Base-by-base conservation (phyloP, 2,329 filamentous ascomycete species). In the Aspergillus fijiensis region DNA sequence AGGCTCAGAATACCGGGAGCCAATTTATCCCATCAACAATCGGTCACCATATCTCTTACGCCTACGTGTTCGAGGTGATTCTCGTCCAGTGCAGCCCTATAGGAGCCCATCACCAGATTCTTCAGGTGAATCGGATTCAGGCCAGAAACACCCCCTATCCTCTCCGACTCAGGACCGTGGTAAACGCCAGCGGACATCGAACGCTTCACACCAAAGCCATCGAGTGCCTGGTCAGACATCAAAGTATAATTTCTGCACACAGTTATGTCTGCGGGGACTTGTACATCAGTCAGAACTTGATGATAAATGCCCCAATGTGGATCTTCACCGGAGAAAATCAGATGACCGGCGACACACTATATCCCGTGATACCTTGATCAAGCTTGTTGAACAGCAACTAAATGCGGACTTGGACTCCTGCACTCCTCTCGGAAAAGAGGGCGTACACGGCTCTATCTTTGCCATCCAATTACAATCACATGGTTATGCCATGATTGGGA, bases 401-500 rank as follows among this genome's bases (percentile, higher is more conserved):
- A 39, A 57, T 23, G 12, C n/a, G 10, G 21, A 57, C 47, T 33
- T 49, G 10, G 55, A 45, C 48, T 39, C 45, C 29, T 57, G 55
- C 33, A n/a, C 21, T 45, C 55, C 55, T 29, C 3, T 57, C 5
- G 21, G 33, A 14, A 51, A 47, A 50, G 48, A 42, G 25, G 48
- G 55, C 31, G 3, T 57, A 10, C 55, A 57, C 31, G 55, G 55
- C 7, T 51, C 55, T 23, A 29, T 57, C 45, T 57, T 57, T 39
- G 33, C 31, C 14, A 51, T 51, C 19, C 25, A 14, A 27, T 33
- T 51, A 14, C 27, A 57, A 45, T 16, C 16, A 2, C 21, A 57
- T 47, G 55, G 55, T 31, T 57, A 57, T 49, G 51, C 55, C 19
- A 29, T 57, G 21, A 33, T 57, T 51, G 55, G 48, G 9, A 57